These are phyloP conservation scores for Dicorynia guianensis DNA, from an alignment of 306 rosid species.

Conservation along the genomic window DNA sequence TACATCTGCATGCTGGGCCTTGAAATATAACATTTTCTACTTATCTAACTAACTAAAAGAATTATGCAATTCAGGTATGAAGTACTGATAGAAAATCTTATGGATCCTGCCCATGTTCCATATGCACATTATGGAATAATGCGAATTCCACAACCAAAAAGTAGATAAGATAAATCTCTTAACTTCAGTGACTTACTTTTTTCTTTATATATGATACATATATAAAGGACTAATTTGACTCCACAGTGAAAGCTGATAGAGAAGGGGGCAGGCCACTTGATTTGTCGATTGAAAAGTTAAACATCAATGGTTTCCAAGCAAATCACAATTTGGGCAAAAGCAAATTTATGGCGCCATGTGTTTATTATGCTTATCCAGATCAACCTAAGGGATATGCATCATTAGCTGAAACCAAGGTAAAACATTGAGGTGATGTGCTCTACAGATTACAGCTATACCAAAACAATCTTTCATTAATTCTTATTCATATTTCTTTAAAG, in stretches of 20 bases:
- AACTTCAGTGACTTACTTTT: constrained; percentile 12
- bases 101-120: constrained; percentile 94
- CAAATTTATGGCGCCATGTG: constrained; percentile 73
- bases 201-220: constrained; percentile 31
- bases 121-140: constrained; percentile 82
- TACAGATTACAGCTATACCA: neutral
- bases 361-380: constrained; percentile 66
- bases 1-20: neutral
- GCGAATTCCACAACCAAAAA: constrained; percentile 56
- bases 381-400: constrained; percentile 50
- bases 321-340: constrained; percentile 54
- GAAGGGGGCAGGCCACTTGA: constrained; percentile 95
- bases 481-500: neutral
- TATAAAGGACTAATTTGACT: constrained; percentile 27
- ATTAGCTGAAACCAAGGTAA: constrained; percentile 66
- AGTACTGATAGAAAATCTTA: constrained; percentile 85
- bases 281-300: constrained; percentile 54
- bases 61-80: constrained; percentile 72
- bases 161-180: constrained; percentile 44
- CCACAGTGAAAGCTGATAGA: constrained; percentile 78
- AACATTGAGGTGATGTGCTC: neutral
- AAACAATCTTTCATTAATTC: neutral
- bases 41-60: constrained; percentile 26
- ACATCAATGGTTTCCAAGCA: constrained; percentile 70
- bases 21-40: neutral